Base-by-base conservation (phyloP, 176 grass and related monocot species). In the Oryza rufipogon region DNA sequence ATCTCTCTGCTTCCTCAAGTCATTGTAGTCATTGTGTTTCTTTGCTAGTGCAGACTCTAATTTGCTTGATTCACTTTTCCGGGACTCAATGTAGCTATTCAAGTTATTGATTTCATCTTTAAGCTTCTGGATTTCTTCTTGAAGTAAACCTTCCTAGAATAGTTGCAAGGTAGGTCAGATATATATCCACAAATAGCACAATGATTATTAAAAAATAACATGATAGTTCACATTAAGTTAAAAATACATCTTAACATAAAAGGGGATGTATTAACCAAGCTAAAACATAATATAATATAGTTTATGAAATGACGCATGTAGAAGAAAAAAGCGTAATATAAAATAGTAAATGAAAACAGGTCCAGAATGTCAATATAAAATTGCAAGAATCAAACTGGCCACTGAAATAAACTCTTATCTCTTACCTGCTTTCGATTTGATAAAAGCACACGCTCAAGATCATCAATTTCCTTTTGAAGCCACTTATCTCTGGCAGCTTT, bases 401-500 rank as follows among this genome's bases (percentile, higher is more conserved):
- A 78, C 39, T 67, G 5, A 23, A 82, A 86, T 86, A 95, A 89
- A 71, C 69, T 44, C 79, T 89, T 85, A 98, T 76, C 69, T 44
- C 79, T 89, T 85, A 98, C 96, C 93, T 98, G 96, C n/a, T 91
- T 92, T 71, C 71, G 69, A 69, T 95, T 98, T 81, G 93, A 95
- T 88, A 83, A 87, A 81, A 98, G 93, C 60, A 95, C 93, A 77
- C 93, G 92, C 26, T 90, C 89, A 74, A 98, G 93, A 82, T 98
- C 93, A 85, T 93, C 87, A 87, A 98, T 98, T 90, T 98, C 96
- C 71, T 93, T 95, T 87, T 89, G 91, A 81, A 98, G 91, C 96
- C 93, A 98, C 30, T 90, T 93, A 86, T 98, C 96, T 38, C 96
- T 91, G 68, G 89, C 91, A 45, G 89, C 91, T 93, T 98, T 95